A percentile compares a stretch with the other conserved stretches of the same genome.
These are phyloP conservation scores for Didymella exigua DNA, from an alignment of 2,329 filamentous ascomycete genomes.

Conservation along the genomic window DNA sequence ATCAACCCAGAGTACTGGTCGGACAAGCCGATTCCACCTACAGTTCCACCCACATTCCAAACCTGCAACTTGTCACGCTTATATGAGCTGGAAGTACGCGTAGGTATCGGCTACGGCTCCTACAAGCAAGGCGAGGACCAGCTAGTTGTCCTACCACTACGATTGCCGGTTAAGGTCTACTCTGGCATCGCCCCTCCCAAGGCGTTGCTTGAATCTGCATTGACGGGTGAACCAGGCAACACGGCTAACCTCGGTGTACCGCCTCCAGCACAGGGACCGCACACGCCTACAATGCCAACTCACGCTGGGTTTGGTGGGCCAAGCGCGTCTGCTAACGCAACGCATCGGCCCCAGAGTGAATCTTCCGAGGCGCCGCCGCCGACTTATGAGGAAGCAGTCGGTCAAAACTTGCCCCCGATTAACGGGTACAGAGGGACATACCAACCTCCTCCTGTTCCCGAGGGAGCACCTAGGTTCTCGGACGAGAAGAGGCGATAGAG, in stretches of 20 bases:
- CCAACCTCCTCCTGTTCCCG: slow-evolving; percentile 50
- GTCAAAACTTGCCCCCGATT: slow-evolving; percentile 74
- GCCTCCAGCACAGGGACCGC: slow-evolving; percentile 23
- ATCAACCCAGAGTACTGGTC: slow-evolving; percentile 77
- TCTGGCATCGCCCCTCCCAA: slow-evolving; percentile 85
- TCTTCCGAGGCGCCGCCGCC: slow-evolving; percentile 67
- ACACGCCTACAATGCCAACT: slow-evolving; percentile 34
- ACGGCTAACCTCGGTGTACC: slow-evolving; percentile 21
- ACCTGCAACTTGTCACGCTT: slow-evolving; percentile 84
- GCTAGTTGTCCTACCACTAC: slow-evolving; percentile 76
- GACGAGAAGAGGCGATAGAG: slow-evolving; percentile 46
- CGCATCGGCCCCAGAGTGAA: slow-evolving; percentile 11
- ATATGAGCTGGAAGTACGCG: slow-evolving; percentile 82
- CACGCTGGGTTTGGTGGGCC: slow-evolving; percentile 26
- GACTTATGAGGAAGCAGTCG: slow-evolving; percentile 93
- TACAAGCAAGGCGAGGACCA: slow-evolving; percentile 66
- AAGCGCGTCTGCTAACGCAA: slow-evolving; percentile 17
- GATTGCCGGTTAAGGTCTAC: slow-evolving; percentile 79
- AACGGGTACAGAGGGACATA: slow-evolving; percentile 74
- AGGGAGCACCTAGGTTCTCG: slow-evolving; percentile 45
- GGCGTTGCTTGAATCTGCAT: slow-evolving; percentile 72
- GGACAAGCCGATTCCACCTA: slow-evolving; percentile 74
- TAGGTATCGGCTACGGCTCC: slow-evolving; percentile 77
- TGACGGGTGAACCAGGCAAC: slow-evolving; percentile 31
- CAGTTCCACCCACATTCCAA: slow-evolving; percentile 82